Evolutionary conservation across 108 stramenopile species (phyloP), one percentile per base, ranked within the genome.

Genomic region (Cyclotella cryptica): DNA sequence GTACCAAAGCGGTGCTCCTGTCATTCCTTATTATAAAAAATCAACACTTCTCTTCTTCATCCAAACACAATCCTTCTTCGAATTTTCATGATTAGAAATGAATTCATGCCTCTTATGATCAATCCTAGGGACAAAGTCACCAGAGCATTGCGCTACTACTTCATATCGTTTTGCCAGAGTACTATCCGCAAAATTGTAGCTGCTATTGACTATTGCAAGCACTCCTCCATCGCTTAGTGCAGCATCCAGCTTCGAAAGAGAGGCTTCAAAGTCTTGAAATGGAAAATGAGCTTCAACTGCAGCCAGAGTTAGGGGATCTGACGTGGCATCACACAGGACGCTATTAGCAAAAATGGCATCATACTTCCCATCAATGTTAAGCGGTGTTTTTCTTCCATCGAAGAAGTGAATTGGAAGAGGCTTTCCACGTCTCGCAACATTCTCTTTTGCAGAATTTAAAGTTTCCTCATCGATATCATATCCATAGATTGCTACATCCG

Each of bases 261-360:
- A 44, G 10, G 64, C 14, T 3, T 66, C 64, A 45, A 66, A 66
- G 44, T 66, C 42, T 46, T 45, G 18, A 46, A 66, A 66, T 24
- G 43, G 43, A 27, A 66, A 66, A 66, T 66, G 43, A 46, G 17
- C 26, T 14, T 24, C 10, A 13, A 47, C 64, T 1, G 8, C 45
- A 26, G 7, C 13, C 6, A 24, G 24, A 27, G 42, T 28, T 2
- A 24, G 39, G 22, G 68, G 68, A 39, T 30, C 9, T 15, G 60
- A 61, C 0, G 60, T 61, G 14, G 60, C 60, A 21, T 46, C 45
- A 27, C 68, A 69, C 28, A 69, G 29, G 3, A 69, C 68, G 18
- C 68, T 69, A 28, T 69, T 69, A 11, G 68, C 68, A 53, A 69
- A 69, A n/a, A 69, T 69, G 49, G 68, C 68, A 53, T 69, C 41